These are phyloP conservation scores for Thuja plicata DNA, from an alignment of 83 land plant species.

Conservation along the genomic window DNA sequence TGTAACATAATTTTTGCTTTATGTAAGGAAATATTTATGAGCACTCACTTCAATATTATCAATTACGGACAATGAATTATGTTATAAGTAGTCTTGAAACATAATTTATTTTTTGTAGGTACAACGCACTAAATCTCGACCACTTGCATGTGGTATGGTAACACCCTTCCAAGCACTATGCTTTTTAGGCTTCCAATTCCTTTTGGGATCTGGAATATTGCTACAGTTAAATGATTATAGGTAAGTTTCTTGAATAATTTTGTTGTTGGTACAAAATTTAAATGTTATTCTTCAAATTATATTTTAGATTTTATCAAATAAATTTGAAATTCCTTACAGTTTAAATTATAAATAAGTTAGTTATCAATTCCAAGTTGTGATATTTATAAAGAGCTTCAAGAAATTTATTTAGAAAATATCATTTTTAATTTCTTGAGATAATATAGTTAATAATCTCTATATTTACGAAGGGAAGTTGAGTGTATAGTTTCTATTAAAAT, in stretches of 20 bases:
- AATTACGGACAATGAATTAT: background rate
- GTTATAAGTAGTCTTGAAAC: background rate
- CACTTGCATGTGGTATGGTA: conserved; percentile 80
- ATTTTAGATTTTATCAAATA: too few species aligned
- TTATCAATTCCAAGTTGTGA: background rate
- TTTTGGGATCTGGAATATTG: conserved; percentile 86
- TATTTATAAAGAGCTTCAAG: background rate
- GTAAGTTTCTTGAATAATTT: conserved; percentile 23
- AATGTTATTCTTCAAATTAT: background rate
- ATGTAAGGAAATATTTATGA: background rate
- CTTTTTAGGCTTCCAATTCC: conserved; percentile 83
- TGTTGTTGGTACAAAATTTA: background rate
- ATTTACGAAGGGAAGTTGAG: too few species aligned
- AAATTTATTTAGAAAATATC: background rate
- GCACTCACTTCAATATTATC: background rate
- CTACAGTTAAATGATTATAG: conserved; percentile 88
- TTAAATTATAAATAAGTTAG: background rate
- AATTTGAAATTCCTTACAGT: background rate
- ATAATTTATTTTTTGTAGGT: conserved; percentile 41
- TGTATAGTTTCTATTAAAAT: background rate
- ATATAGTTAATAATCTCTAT: background rate
- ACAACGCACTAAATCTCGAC: conserved; percentile 74
- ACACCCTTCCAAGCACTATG: conserved; percentile 82
- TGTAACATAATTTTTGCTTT: background rate
- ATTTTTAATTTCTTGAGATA: background rate